Percentiles rank a stretch among this genome's conserved stretches.
These are phyloP conservation scores for Camelina laxa DNA, from an alignment of 345 rosid genomes.

Conservation along the genomic window DNA sequence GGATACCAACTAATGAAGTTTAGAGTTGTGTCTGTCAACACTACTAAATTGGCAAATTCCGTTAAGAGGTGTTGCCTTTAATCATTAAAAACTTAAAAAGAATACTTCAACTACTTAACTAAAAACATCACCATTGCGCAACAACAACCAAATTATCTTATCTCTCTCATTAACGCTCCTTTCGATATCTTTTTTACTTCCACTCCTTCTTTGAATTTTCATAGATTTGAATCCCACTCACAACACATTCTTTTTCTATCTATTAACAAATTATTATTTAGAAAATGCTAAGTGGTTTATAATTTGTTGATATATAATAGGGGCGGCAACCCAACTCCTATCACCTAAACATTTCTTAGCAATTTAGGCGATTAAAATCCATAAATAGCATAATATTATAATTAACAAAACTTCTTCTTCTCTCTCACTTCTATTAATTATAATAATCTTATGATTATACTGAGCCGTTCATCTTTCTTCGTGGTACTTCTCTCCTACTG, in stretches of 20 bases:
- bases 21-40: constrained; percentile 33
- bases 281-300: neutral
- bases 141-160: constrained; percentile 8
- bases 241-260: constrained; percentile 7
- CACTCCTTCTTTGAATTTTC: constrained; percentile 9
- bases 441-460: too few relatives aligned
- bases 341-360: neutral
- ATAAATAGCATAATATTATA: too few relatives aligned
- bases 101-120: neutral
- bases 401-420: too few relatives aligned
- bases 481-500: too few relatives aligned
- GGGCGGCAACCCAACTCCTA: neutral
- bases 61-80: constrained; percentile 30
- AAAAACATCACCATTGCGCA: neutral
- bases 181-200: neutral
- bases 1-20: constrained; percentile 37
- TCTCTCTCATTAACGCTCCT: constrained; percentile 24
- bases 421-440: too few relatives aligned
- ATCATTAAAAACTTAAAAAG: constrained; percentile 2
- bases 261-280: neutral
- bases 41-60: constrained; percentile 26
- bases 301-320: neutral
- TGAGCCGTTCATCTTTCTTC: too few relatives aligned
- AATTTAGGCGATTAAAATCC: neutral
- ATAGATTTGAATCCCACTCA: constrained; percentile 38